phyloP scores from a whole-genome alignment of 108 stramenopile species.

The Skeletonema grethae region DNA sequence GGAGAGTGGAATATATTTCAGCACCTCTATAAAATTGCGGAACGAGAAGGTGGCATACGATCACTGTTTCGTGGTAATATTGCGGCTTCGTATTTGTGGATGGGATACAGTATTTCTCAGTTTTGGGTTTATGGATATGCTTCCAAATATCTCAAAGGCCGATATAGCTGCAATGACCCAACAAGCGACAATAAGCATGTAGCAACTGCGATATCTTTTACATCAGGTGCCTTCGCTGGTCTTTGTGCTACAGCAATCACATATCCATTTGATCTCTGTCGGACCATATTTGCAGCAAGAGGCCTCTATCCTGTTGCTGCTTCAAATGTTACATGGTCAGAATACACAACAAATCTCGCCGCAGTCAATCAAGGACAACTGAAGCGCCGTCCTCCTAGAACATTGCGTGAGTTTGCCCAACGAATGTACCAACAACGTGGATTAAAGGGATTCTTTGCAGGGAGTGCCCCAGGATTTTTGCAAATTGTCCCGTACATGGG shows the following conservation, averaged over 20 bases:
- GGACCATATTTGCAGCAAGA: constrained; percentile 90
- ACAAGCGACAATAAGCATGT: constrained; percentile 11
- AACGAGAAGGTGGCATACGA: constrained; percentile 76
- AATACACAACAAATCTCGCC: constrained; percentile 16
- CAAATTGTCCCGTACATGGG: constrained; percentile 96
- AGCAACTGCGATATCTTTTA: constrained; percentile 51
- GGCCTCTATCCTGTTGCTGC: constrained; percentile 54
- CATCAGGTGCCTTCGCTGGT: constrained; percentile 83
- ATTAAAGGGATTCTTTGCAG: constrained; percentile 83
- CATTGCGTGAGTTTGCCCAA: constrained; percentile 64
- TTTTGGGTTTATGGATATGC: constrained; percentile 77
- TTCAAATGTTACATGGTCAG: constrained; percentile 48
- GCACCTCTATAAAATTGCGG: constrained; percentile 46
- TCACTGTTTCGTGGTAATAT: constrained; percentile 89
- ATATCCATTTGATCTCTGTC: constrained; percentile 92
- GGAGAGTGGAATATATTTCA: constrained; percentile 41
- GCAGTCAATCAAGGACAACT: constrained; percentile 23
- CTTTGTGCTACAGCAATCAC: constrained; percentile 81
- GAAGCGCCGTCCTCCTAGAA: constrained; percentile 55
- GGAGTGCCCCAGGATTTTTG: constrained; percentile 74
- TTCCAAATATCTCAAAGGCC: constrained; percentile 26
- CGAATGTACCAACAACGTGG: constrained; percentile 65
- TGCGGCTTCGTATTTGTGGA: constrained; percentile 92
- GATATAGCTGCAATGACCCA: not conserved
- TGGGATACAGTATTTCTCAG: constrained; percentile 88